Conservation (phyloP, 129 eudicot species). For the Artemisia annua region DNA sequence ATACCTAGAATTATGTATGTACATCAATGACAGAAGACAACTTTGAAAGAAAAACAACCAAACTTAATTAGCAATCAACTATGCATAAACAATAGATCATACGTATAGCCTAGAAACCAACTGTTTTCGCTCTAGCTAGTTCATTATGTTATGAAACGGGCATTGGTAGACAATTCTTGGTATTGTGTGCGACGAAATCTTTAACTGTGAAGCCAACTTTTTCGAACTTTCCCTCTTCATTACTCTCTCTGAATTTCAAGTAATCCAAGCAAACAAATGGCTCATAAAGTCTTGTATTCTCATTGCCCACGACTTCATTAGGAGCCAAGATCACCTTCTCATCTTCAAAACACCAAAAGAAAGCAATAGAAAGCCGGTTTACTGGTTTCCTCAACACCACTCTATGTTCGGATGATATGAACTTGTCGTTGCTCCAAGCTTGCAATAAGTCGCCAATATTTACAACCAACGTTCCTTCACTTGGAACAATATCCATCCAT, state of each 20-base stretch:
- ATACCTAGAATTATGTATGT: conserved; percentile 12
- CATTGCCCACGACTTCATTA: conserved; percentile 53
- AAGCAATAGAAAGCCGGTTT: conserved; percentile 61
- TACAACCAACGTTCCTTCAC: conserved; percentile 69
- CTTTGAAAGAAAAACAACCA: not conserved
- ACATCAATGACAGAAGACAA: not conserved
- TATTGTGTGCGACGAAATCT: conserved; percentile 47
- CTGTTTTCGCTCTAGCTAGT: no score
- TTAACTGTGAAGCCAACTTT: conserved; percentile 75
- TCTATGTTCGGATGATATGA: conserved; percentile 69
- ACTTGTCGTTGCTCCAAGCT: conserved; percentile 79
- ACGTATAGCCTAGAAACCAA: not conserved
- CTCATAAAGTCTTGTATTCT: conserved; percentile 38
- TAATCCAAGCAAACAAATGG: conserved; percentile 73
- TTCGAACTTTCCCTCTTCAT: conserved; percentile 70
- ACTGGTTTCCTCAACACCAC: conserved; percentile 53
- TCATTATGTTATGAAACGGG: not conserved
- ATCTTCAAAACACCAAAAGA: conserved; percentile 91
- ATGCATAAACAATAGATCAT: not conserved
- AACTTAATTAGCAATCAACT: conserved; percentile 8
- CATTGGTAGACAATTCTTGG: conserved; percentile 8
- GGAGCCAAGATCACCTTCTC: conserved; percentile 70
- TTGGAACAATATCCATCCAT: conserved; percentile 66
- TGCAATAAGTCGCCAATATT: conserved; percentile 76
- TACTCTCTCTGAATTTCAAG: conserved; percentile 60